Conservation (phyloP, 2,329 filamentous ascomycete genomes). For the Fusarium marasasianum region DNA sequence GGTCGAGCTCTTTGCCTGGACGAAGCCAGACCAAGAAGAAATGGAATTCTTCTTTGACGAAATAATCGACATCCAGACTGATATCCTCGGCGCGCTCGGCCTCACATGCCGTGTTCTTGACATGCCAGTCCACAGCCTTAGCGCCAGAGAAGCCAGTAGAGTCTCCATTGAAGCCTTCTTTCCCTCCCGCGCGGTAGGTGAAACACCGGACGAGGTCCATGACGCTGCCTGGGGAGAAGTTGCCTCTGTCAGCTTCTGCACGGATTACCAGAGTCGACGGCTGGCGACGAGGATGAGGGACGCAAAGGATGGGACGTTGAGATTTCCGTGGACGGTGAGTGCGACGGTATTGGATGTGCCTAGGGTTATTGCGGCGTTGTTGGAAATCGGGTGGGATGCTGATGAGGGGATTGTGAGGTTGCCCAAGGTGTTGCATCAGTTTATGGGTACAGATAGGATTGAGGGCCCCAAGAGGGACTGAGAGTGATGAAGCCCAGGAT, state of each 20-base stretch:
- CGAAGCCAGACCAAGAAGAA: not conserved
- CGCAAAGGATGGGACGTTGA: accelerated
- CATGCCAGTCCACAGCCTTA: not conserved
- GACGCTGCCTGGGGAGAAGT: not conserved
- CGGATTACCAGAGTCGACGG: not conserved
- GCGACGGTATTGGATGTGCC: not conserved
- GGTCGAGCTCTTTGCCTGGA: not conserved
- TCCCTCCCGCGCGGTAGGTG: accelerated
- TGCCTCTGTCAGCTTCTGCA: not conserved
- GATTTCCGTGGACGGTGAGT: not conserved
- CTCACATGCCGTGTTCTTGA: not conserved
- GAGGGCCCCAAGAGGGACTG: accelerated
- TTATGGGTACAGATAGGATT: not conserved
- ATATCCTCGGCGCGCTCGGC: not conserved
- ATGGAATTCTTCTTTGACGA: not conserved
- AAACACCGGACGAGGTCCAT: accelerated
- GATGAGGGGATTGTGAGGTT: not conserved
- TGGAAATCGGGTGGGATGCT: not conserved
- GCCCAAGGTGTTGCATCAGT: not conserved
- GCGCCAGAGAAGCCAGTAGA: not conserved
- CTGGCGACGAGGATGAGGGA: not conserved
- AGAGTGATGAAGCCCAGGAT: accelerated
- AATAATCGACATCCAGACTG: not conserved
- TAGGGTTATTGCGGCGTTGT: not conserved
- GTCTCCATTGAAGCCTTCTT: not conserved